Base-by-base conservation (phyloP, 495 filamentous ascomycete species). In the Trichocladium antarcticum region DNA sequence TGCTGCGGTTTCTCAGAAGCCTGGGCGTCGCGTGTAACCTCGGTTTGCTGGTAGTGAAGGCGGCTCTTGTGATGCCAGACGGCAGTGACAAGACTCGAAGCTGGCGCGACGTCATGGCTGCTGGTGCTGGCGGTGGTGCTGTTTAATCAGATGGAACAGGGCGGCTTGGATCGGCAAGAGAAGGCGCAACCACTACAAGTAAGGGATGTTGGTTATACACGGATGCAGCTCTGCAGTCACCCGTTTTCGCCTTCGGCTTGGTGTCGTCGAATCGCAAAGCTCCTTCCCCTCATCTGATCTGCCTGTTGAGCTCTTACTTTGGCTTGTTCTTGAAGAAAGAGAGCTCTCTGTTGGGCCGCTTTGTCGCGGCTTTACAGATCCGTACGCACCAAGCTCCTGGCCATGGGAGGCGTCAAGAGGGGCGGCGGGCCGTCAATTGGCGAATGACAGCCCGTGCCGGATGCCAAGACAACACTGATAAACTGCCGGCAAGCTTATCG, bases 341-440 rank as follows among this genome's bases (percentile, higher is more conserved):
- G 24, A 14, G 27, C 28, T 14, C 8, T 16, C 37, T 16, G 51
- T 54, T 54, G 56, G 42, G 36, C 31, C 61, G 61, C 51, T 59
- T 63, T 63, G 37, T 52, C 44, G 27, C 61, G 61, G 61, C 61
- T 61, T 63, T 54, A 54, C n/a, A n/a, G n/a, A n/a, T n/a, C n/a
- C n/a, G n/a, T n/a, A n/a, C 36, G n/a, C 14, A 36, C 12, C 24
- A 22, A 50, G 44, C 35, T 31, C 14, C 43, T 24, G 17, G 32
- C 42, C 35, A 38, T 20, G 22, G 44, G 19, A 49, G 44, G 35
- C 49, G 50, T 48, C 28, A 47, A 46, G 37, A 19, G 42, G 46
- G 50, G 27, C 40, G 11, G 31, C 21, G 37, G 35, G 21, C 1
- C 21, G 6, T 5, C 36, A 14, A 61, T 61, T 61, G 56, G 42